A percentile compares a stretch with the other conserved stretches of the same genome.
Evolutionary conservation across 805 yeast species (phyloP).

Genomic region (Ogataea corticis): DNA sequence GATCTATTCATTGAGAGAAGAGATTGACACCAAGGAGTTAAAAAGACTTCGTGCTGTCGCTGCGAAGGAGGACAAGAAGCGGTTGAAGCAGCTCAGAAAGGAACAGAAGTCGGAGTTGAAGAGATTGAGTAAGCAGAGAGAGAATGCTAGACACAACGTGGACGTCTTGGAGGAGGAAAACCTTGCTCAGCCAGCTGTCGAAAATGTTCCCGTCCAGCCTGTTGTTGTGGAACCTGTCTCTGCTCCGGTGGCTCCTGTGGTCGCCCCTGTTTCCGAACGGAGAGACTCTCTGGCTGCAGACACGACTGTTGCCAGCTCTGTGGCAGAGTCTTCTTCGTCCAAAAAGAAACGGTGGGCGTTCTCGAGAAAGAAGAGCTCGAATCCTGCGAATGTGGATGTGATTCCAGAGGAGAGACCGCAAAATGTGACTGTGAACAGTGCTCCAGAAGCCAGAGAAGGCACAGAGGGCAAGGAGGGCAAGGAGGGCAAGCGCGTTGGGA

Average conservation of each 20-base stretch:
- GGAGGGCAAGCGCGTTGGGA: constrained; percentile 16
- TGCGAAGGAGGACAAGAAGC: constrained; percentile 23
- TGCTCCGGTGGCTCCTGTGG: not conserved
- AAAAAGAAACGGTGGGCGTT: constrained; percentile 14
- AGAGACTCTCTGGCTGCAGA: not conserved
- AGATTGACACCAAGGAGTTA: constrained; percentile 16
- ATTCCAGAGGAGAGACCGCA: too few species aligned
- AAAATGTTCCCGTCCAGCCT: constrained; percentile 2
- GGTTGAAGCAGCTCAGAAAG: constrained; percentile 23
- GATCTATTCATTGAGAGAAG: constrained; percentile 32
- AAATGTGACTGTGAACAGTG: too few species aligned
- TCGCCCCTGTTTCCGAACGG: not conserved
- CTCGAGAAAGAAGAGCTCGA: constrained; percentile 1
- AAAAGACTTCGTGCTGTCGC: constrained; percentile 16
- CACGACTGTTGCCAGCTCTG: constrained; percentile 1
- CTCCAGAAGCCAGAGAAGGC: too few species aligned
- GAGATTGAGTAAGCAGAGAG: constrained; percentile 27
- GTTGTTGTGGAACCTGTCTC: not conserved
- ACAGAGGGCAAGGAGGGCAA: constrained; percentile 5
- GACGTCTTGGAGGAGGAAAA: constrained; percentile 10
- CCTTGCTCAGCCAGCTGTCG: constrained; percentile 4
- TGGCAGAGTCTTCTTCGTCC: not conserved
- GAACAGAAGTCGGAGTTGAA: constrained; percentile 27
- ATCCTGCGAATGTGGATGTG: not conserved
- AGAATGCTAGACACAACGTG: constrained; percentile 22